Evolutionary conservation across 768 basidiomycete genomes (phyloP), one percentile per base, ranked within the genome.

Genomic region (Kwoniella shandongensis): DNA sequence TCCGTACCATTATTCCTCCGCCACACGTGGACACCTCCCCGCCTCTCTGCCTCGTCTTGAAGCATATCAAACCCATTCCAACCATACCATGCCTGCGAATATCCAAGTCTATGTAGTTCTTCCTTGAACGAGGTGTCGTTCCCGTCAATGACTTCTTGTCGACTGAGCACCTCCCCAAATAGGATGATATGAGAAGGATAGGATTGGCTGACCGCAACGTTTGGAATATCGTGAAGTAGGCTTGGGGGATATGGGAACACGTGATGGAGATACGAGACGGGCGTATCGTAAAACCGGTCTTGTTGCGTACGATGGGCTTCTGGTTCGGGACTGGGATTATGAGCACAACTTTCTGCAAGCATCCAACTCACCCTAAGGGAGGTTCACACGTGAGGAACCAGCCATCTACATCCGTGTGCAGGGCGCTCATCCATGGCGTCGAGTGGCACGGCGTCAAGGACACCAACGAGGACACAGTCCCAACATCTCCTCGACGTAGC

Each of bases 391-490:
- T 87, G 22, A 99, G 73, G 20, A 88, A 84, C 91, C 93, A 98
- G 20, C 83, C 83, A 8, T 90, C 80, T 46, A 87, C 81, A 23
- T 79, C 78, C 18, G 84, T 80, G 73, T 98, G 96, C 7, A 98
- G 73, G 75, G 91, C 87, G 1, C 91, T 85, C 69, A 90, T 88
- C 79, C 89, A 91, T 4, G 94, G 94, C 1, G 89, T 90, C 20
- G 93, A 96, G 78, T 99, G 94, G 62, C 96, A 99, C 10, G 96
- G 94, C 89, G 91, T 93, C 20, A 97, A 77, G 67, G 91, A 85
- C 0, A 89, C 91, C 20, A 94, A 78, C 18, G 82, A 80, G 4
- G 63, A 62, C 23, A 87, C 78, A 18, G 85, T 79, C 6, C 59
- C 59, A 0, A 54, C 27, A 15, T 61, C 27, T 26, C 58, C 42